Percentiles rank a stretch among this genome's conserved stretches.
Conservation (phyloP, 192 early-diverging fungal genomes). For the Pecoramyces ruminantium region DNA sequence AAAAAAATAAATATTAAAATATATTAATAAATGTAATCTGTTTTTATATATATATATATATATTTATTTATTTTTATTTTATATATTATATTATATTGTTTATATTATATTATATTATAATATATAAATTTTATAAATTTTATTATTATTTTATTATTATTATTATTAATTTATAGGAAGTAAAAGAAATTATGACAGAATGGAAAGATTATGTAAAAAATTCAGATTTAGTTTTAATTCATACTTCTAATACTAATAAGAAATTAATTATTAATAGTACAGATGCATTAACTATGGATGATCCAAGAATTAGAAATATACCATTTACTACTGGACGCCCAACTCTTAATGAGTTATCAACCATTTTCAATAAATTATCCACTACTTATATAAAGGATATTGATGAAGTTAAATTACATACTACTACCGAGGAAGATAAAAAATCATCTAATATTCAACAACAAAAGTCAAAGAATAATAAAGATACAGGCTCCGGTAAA, state of each 20-base stretch:
- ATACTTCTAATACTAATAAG: slow-evolving; percentile 36
- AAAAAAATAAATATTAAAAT: too few species aligned
- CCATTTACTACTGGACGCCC: slow-evolving; percentile 70
- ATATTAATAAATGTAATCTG: too few species aligned
- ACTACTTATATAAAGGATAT: background rate
- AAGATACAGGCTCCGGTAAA: background rate
- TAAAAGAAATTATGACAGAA: slow-evolving; percentile 45
- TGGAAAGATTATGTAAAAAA: slow-evolving; percentile 51
- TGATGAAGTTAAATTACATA: slow-evolving; percentile 14
- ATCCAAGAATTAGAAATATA: slow-evolving; percentile 37
- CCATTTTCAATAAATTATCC: background rate
- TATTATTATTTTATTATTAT: slow-evolving; percentile 5
- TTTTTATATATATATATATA: too few species aligned
- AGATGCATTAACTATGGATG: slow-evolving; percentile 11
- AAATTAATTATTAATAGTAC: slow-evolving; percentile 17
- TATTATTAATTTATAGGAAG: slow-evolving; percentile 28
- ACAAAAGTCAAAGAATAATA: background rate
- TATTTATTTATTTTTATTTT: too few species aligned
- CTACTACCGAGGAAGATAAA: slow-evolving; percentile 9
- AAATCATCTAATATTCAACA: background rate
- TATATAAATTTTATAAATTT: background rate
- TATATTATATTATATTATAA: too few species aligned
- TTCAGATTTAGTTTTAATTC: slow-evolving; percentile 59
- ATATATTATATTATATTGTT: too few species aligned
- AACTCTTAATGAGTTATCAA: slow-evolving; percentile 5